Evolutionary conservation across 148 eudicot species (phyloP).

Genomic region (Diospyros kaki): DNA sequence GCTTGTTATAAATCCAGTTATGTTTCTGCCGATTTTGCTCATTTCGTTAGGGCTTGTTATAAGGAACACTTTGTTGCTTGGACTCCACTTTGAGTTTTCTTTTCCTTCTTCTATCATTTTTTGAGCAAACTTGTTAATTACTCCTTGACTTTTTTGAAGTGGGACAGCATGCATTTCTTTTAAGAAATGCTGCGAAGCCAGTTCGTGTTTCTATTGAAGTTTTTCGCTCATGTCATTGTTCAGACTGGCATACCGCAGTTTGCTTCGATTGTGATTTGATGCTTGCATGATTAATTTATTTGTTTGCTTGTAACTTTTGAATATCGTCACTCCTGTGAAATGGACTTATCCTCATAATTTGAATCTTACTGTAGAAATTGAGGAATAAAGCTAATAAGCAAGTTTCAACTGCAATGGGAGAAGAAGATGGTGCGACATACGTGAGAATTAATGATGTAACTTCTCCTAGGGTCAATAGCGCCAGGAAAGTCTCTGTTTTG

Average conservation of each 20-base stretch:
- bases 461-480: conserved; percentile 8
- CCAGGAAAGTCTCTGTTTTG: conserved; percentile 19
- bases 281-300: not conserved
- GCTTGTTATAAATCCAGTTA: no score
- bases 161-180: not conserved
- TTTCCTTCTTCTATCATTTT: no score
- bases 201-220: not conserved
- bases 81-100: no score
- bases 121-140: no score
- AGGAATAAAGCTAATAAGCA: conserved; percentile 11
- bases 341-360: not conserved
- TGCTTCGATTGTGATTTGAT: not conserved
- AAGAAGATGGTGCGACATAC: conserved; percentile 9
- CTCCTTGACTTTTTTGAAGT: no score
- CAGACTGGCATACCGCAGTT: not conserved
- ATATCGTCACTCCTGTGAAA: not conserved
- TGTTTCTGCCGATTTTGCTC: no score
- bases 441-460: conserved; percentile 17
- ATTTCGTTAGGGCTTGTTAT: no score
- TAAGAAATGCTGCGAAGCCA: not conserved
- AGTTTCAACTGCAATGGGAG: conserved; percentile 19
- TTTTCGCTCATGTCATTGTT: not conserved
- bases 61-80: no score
- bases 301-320: not conserved
- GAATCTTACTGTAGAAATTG: conserved; percentile 22